Evolutionary conservation across 768 basidiomycete genomes (phyloP).

Genomic region (Serendipita sp.): DNA sequence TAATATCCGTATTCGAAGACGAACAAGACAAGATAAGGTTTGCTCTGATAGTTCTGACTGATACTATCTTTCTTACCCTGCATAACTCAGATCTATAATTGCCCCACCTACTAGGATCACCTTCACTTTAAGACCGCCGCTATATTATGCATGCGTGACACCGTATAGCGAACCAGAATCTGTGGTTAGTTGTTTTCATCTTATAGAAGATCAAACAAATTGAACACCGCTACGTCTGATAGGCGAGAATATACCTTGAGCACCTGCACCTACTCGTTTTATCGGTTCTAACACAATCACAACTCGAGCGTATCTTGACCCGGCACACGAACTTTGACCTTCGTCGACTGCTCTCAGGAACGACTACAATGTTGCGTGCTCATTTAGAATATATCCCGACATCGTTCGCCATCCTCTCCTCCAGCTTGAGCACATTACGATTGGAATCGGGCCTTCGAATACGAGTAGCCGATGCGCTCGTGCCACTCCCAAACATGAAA

Average conservation of each 20-base stretch:
- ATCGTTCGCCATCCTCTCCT: constrained; percentile 68
- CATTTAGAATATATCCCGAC: constrained; percentile 53
- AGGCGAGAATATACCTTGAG: constrained; percentile 88
- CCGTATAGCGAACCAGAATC: constrained; percentile 94
- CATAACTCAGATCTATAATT: constrained; percentile 56
- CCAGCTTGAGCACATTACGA: constrained; percentile 65
- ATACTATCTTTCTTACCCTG: neutral
- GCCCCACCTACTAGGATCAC: constrained; percentile 70
- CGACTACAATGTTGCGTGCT: constrained; percentile 64
- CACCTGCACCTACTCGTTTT: constrained; percentile 89
- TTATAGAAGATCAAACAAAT: neutral
- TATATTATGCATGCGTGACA: constrained; percentile 85
- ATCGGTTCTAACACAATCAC: constrained; percentile 72
- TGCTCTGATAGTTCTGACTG: neutral
- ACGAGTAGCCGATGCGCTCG: constrained; percentile 61
- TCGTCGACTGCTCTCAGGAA: constrained; percentile 56
- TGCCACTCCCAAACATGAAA: constrained; percentile 68
- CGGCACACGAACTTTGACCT: constrained; percentile 85
- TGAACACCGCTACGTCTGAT: constrained; percentile 13
- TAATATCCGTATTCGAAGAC: constrained; percentile 90
- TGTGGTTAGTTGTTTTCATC: constrained; percentile 44
- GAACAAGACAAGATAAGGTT: constrained; percentile 54
- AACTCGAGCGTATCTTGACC: constrained; percentile 75
- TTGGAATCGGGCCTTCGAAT: constrained; percentile 54
- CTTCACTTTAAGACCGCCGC: constrained; percentile 69